Base-by-base conservation (phyloP, 2,329 filamentous ascomycete species). In the Monilinia laxa region DNA sequence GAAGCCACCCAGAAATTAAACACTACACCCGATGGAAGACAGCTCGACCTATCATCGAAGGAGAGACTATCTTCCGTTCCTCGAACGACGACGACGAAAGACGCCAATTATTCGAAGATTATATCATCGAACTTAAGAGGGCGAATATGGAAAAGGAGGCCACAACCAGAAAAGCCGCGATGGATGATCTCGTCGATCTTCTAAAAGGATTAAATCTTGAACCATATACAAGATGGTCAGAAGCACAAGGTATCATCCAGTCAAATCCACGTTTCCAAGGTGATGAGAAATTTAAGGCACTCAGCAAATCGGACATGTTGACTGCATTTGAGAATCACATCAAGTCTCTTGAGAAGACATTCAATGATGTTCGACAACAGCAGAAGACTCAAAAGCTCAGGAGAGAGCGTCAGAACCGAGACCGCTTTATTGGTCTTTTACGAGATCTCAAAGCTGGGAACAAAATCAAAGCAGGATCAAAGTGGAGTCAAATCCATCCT, bases 11-110 rank as follows among this genome's bases (percentile, higher is more conserved):
- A 69, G 95, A 99, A 79, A 98, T 99, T 79, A 95, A 93, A 78
- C 88, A 97, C 78, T 97, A 96, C 78, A 97, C 94, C 53, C 90
- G 93, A 69, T 99, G 95, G 95, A 96, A 93, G 84, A 97, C 92
- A 20, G 95, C 94, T 64, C 89, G 92, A 60, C 92, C 93, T 12
- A 96, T 97, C 71, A 92, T 99, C 70, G 92, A 98, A 79, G 90
- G 90, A 60, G 95, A 99, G 82, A 95, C 92, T 58, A 95, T 96
- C 68, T 99, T 98, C 81, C 90, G 93, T 73, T 94, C 93, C 40
- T 94, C 93, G 54, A 90, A 90, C 73, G 86, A 94, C 76, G 95
- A 99, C 73, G 84, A 86, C 67, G 95, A 98, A 81, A 89, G 93
- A 66, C 89, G 91, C 69, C 90, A 93, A 76, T 84, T 99, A 59